A percentile compares a stretch with the other conserved stretches of the same genome.
These are phyloP conservation scores for Pseudocercospora pini-densiflorae DNA, from an alignment of 2,329 filamentous ascomycete species.

Conservation along the genomic window DNA sequence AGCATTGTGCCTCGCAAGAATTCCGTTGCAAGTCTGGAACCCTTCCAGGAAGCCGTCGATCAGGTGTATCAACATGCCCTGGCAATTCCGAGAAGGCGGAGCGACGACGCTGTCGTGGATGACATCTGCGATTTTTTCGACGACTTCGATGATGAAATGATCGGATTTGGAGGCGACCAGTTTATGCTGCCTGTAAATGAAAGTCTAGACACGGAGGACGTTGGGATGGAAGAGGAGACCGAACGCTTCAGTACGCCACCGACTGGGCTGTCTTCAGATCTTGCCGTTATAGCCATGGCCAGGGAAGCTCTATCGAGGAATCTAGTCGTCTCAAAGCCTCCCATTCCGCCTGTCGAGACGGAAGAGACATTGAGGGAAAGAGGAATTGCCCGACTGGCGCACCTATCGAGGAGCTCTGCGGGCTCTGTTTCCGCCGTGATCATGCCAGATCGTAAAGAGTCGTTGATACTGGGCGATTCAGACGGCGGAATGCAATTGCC, in stretches of 20 bases:
- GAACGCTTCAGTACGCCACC: slow-evolving; percentile 36
- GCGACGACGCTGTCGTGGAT: slow-evolving; percentile 44
- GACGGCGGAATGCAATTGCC: slow-evolving; percentile 18
- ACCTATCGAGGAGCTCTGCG: slow-evolving; percentile 22
- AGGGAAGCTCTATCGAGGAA: slow-evolving; percentile 29
- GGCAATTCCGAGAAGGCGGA: slow-evolving; percentile 35
- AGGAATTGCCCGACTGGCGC: slow-evolving; percentile 35
- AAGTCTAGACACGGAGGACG: slow-evolving; percentile 22
- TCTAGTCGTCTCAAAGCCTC: slow-evolving; percentile 1
- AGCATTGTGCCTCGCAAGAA: slow-evolving; percentile 43
- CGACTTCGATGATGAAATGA: slow-evolving; percentile 43
- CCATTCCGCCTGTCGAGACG: slow-evolving; percentile 30
- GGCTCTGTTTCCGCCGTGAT: slow-evolving; percentile 13
- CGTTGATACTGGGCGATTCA: slow-evolving; percentile 13
- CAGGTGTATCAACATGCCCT: slow-evolving; percentile 36
- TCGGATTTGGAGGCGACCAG: slow-evolving; percentile 31
- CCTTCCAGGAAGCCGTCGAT: slow-evolving; percentile 43
- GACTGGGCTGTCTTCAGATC: slow-evolving; percentile 11
- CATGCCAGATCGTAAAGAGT: slow-evolving; percentile 17
- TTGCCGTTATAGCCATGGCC: slow-evolving; percentile 31
- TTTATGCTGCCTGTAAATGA: slow-evolving; percentile 12
- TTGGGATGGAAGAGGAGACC: slow-evolving; percentile 17
- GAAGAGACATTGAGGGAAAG: slow-evolving; percentile 35
- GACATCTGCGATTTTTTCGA: slow-evolving; percentile 50
- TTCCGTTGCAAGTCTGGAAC: slow-evolving; percentile 46